Evolutionary conservation across 1,284 basidiomycete species (phyloP).

Genomic region (Coniferiporia sulphurascens): DNA sequence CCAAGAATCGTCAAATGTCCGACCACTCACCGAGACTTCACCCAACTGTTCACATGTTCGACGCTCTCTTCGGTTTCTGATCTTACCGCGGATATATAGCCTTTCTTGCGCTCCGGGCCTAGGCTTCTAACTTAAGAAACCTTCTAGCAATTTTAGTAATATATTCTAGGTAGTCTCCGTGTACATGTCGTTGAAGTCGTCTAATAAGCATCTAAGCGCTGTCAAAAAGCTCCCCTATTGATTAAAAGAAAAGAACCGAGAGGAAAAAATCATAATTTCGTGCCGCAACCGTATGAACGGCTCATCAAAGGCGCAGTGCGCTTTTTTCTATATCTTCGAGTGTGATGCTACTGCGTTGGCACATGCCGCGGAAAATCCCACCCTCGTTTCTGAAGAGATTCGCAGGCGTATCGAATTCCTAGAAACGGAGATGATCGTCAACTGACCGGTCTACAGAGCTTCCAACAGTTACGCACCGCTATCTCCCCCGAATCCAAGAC

Average conservation of each 20-base stretch:
- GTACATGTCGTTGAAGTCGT: background rate
- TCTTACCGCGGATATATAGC: too few relatives aligned
- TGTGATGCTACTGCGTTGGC: conserved; percentile 54
- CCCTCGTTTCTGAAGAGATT: conserved; percentile 47
- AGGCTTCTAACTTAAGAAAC: background rate
- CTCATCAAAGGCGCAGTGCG: background rate
- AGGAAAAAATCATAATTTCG: background rate
- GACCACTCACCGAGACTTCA: conserved; percentile 16
- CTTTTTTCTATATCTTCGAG: conserved; percentile 43
- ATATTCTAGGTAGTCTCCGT: background rate
- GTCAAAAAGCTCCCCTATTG: background rate
- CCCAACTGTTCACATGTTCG: conserved; percentile 2
- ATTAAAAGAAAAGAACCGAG: background rate
- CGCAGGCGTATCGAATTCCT: conserved; percentile 70
- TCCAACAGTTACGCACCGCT: conserved; percentile 38
- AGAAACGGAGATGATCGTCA: background rate
- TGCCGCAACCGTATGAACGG: background rate
- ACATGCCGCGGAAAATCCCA: conserved; percentile 66
- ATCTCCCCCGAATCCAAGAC: conserved; percentile 69
- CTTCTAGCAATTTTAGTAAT: background rate
- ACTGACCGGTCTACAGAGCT: background rate
- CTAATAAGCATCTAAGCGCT: background rate
- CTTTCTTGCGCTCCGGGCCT: background rate
- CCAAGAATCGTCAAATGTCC: conserved; percentile 3
- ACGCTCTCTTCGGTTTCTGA: background rate